phyloP scores from a whole-genome alignment of 768 basidiomycete genomes.

The Pleurotus platypus region DNA sequence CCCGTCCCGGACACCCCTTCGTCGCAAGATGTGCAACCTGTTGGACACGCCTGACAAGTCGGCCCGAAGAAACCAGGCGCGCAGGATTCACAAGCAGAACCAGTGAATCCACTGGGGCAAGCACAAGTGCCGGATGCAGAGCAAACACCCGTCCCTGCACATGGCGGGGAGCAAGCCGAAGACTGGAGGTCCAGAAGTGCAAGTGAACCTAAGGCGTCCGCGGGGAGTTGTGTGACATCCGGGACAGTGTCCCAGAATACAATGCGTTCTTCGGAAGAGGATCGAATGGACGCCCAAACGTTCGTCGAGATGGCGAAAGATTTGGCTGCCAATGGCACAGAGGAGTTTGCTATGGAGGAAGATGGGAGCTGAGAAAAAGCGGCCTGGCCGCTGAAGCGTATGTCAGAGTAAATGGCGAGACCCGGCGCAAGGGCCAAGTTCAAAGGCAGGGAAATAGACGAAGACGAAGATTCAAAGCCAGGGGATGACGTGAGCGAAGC shows the following conservation, averaged over 20 bases:
- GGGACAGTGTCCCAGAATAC: constrained; percentile 80
- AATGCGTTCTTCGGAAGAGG: constrained; percentile 53
- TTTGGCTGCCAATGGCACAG: constrained; percentile 46
- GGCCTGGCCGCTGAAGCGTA: constrained; percentile 64
- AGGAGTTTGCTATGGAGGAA: constrained; percentile 40
- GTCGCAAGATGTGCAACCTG: constrained; percentile 68
- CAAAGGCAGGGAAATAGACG: constrained; percentile 58
- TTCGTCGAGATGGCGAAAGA: constrained; percentile 70
- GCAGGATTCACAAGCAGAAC: constrained; percentile 78
- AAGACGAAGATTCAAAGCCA: constrained; percentile 61
- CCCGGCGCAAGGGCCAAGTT: constrained; percentile 66
- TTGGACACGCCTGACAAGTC: constrained; percentile 65
- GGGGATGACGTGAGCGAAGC: constrained; percentile 53
- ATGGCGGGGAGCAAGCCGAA: constrained; percentile 69
- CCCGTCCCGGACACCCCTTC: constrained; percentile 80
- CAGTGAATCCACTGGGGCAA: constrained; percentile 74
- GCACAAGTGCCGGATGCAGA: constrained; percentile 65
- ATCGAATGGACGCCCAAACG: constrained; percentile 63
- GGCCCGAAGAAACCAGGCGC: constrained; percentile 73
- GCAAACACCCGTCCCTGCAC: constrained; percentile 72
- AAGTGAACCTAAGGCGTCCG: constrained; percentile 43
- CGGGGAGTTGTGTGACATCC: constrained; percentile 67
- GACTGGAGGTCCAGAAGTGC: constrained; percentile 71
- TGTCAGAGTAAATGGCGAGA: constrained; percentile 57
- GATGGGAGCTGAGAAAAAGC: constrained; percentile 57